A percentile compares a stretch with the other conserved stretches of the same genome.
Conservation (phyloP, 2,329 filamentous ascomycete species). For the Teratosphaeria viscida region DNA sequence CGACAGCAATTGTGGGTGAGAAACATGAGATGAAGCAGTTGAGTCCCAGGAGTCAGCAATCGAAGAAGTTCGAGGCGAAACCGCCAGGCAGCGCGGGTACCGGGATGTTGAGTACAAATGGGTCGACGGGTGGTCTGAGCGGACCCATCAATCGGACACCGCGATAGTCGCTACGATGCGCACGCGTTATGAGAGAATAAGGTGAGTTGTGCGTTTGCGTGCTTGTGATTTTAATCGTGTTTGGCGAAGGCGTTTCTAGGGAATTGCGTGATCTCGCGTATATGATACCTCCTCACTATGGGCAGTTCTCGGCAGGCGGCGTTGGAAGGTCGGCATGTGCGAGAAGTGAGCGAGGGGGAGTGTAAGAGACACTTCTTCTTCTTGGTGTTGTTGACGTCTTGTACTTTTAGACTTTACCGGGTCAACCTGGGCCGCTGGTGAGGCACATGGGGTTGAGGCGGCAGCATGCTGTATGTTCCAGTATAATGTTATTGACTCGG, state of each 20-base stretch:
- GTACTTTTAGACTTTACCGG: neutral
- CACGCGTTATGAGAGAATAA: neutral
- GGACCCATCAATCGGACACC: neutral
- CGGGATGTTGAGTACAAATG: neutral
- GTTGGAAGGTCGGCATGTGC: neutral
- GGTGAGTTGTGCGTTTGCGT: neutral
- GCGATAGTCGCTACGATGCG: neutral
- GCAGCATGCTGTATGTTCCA: neutral
- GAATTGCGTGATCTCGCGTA: neutral
- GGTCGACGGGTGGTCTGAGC: neutral
- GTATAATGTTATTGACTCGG: neutral
- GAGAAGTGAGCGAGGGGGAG: neutral
- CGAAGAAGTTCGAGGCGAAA: neutral
- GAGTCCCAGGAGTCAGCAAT: neutral
- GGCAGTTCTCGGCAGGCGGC: neutral
- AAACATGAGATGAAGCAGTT: conserved; percentile 8
- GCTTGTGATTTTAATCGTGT: neutral
- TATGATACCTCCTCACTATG: neutral
- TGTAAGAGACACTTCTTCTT: neutral
- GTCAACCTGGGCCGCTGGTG: neutral
- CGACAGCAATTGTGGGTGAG: neutral
- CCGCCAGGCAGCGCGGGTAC: neutral
- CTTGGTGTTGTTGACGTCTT: neutral
- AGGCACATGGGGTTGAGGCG: neutral
- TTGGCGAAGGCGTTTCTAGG: neutral